Conservation (phyloP, 768 basidiomycete species). For the Sporobolomyces phaffii region DNA sequence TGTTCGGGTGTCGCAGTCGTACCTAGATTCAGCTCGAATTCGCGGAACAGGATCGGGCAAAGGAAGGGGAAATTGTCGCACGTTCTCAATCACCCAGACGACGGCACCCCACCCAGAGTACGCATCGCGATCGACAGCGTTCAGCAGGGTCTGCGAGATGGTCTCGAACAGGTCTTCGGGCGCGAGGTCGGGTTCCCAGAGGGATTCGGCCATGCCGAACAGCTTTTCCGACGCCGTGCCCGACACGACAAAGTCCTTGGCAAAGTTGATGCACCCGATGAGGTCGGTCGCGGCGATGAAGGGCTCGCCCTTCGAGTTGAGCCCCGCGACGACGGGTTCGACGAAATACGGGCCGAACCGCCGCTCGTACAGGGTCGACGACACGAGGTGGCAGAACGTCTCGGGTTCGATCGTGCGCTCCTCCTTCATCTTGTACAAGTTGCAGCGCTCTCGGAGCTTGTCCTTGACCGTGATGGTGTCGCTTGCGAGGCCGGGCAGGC, state of each 20-base stretch:
- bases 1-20: slow-evolving; percentile 31
- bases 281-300: slow-evolving; percentile 94
- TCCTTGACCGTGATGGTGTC: slow-evolving; percentile 93
- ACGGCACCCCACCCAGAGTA: slow-evolving; percentile 94
- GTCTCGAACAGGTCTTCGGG: slow-evolving; percentile 98
- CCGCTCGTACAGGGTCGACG: slow-evolving; percentile 88
- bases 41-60: too few relatives aligned
- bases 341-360: slow-evolving; percentile 95
- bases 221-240: slow-evolving; percentile 88
- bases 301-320: slow-evolving; percentile 62
- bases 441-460: slow-evolving; percentile 83
- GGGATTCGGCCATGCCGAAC: slow-evolving; percentile 92
- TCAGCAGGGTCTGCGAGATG: slow-evolving; percentile 89
- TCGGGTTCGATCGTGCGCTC: slow-evolving; percentile 93
- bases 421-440: slow-evolving; percentile 99
- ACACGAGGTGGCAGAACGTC: slow-evolving; percentile 91
- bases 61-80: background rate
- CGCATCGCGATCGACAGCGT: slow-evolving; percentile 88
- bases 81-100: slow-evolving; percentile 70
- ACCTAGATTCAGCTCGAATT: too few relatives aligned
- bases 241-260: slow-evolving; percentile 93
- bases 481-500: slow-evolving; percentile 84
- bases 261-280: slow-evolving; percentile 86
- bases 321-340: slow-evolving; percentile 81
- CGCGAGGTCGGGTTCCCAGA: slow-evolving; percentile 96